Percentiles rank a stretch among this genome's conserved stretches.
phyloP scores from a whole-genome alignment of 495 filamentous ascomycete species.

The Ramalina peruviana region DNA sequence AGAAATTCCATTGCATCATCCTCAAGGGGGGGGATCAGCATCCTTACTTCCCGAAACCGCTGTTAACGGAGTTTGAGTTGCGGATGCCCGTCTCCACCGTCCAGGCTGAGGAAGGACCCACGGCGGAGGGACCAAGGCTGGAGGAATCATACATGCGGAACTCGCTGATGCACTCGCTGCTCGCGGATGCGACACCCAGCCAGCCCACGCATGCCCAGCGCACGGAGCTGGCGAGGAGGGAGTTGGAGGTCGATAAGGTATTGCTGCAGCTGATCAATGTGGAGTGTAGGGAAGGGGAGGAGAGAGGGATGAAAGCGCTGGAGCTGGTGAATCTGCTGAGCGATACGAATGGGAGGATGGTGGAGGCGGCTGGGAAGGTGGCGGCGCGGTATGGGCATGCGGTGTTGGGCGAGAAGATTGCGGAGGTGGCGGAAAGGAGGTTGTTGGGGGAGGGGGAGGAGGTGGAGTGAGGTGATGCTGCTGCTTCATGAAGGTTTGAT shows the following conservation, averaged over 20 bases:
- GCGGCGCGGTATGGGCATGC: conserved; percentile 63
- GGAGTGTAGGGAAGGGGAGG: conserved; percentile 86
- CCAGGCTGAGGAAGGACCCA: conserved; percentile 14
- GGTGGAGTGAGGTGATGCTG: background rate
- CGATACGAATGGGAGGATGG: conserved; percentile 67
- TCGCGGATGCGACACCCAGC: conserved; percentile 49
- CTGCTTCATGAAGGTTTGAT: background rate
- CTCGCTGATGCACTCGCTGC: conserved; percentile 52
- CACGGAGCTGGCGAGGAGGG: conserved; percentile 50
- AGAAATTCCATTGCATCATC: conserved; percentile 96
- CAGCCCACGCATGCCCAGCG: conserved; percentile 50
- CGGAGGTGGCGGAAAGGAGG: conserved; percentile 55
- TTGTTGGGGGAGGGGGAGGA: conserved; percentile 32
- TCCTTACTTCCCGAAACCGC: conserved; percentile 86
- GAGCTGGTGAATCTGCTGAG: conserved; percentile 70
- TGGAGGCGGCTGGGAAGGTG: conserved; percentile 73
- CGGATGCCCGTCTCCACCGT: conserved; percentile 52
- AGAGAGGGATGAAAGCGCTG: conserved; percentile 83
- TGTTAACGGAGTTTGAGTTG: conserved; percentile 91
- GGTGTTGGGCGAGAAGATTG: conserved; percentile 75
- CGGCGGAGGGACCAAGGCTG: conserved; percentile 33
- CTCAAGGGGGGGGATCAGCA: conserved; percentile 88
- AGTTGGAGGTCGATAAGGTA: conserved; percentile 73
- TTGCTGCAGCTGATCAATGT: conserved; percentile 78
- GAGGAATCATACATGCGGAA: conserved; percentile 73